Base-by-base conservation (phyloP, 768 basidiomycete species). In the Boletus coccyginus region DNA sequence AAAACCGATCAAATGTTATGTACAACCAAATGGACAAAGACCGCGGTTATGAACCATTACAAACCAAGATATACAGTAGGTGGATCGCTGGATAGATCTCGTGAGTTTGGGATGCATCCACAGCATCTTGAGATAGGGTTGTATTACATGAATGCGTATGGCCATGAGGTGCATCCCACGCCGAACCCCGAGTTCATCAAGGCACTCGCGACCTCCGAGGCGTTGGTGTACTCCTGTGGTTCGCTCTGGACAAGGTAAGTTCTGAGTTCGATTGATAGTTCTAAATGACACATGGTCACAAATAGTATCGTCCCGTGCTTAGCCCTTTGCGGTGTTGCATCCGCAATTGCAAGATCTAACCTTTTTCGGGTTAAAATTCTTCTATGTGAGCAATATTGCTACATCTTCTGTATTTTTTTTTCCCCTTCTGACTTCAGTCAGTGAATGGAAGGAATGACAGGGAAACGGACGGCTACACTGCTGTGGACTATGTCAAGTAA, bases 221-320 rank as follows among this genome's bases (percentile, higher is more conserved):
- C 88, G 3, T 75, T 98, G 31, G 85, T 98, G 3, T 97, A 96
- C 69, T 94, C 92, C 4, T 94, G 94, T 66, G 94, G 94, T 7
- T 96, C 94, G 2, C 75, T 98, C 9, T 98, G 92, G 92, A 98
- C 94, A 14, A 93, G 90, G 92, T 87, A 51, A 48, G 77, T 42
- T 46, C 45, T 9, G 31, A 31, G 42, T 62, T 56, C 35, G 29
- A 31, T 57, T 32, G 39, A 31, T 45, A 16, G 21, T 50, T 48
- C 59, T 51, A 31, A 52, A 52, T 50, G 35, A 55, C 50, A 55
- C 36, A 38, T 7, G 19, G 24, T 52, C 33, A 12, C 50, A 46
- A 54, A 43, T 60, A 92, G 90, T 62, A 90, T 97, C 57, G 86
- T 94, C n/a, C 94, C 94, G 0, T 96, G 94, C 70, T 78, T 98